These are phyloP conservation scores for Russula abietina DNA, from an alignment of 768 basidiomycete species.

Conservation along the genomic window DNA sequence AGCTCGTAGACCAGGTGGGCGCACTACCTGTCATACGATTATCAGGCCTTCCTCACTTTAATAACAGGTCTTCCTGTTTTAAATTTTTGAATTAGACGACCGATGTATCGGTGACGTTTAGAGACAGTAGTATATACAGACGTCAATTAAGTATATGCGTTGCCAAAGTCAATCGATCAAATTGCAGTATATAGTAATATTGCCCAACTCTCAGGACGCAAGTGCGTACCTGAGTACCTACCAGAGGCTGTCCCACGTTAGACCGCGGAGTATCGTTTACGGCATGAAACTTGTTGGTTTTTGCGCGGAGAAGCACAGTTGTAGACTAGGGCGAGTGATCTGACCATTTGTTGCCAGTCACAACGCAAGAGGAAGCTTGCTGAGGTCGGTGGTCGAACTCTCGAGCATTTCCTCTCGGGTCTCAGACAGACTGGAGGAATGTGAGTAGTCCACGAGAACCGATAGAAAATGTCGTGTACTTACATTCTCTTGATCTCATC, in stretches of 20 bases:
- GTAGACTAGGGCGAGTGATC: background rate
- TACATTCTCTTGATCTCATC: slow-evolving; percentile 57
- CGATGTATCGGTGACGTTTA: background rate
- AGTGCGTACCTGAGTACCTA: background rate
- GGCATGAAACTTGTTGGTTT: background rate
- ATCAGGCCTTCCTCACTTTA: slow-evolving; percentile 21
- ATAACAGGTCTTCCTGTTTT: slow-evolving; percentile 41
- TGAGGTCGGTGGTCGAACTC: slow-evolving; percentile 43
- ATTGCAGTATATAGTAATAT: background rate
- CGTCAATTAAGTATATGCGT: background rate
- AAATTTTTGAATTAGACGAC: slow-evolving; percentile 31
- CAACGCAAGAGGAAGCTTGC: slow-evolving; percentile 3
- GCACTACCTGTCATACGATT: background rate
- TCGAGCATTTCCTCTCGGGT: slow-evolving; percentile 62
- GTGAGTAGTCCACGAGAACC: slow-evolving; percentile 4
- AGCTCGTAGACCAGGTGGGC: slow-evolving; percentile 78
- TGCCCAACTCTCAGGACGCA: background rate
- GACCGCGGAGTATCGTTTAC: background rate
- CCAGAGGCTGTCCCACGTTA: slow-evolving; percentile 6
- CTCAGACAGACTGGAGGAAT: slow-evolving; percentile 46
- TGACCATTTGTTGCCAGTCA: background rate
- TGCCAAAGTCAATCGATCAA: background rate
- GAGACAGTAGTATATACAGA: background rate
- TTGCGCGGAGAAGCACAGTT: background rate
- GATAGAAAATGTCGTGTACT: slow-evolving; percentile 26